Evolutionary conservation across 495 filamentous ascomycete species (phyloP).

Genomic region (Xylaria intraflava): DNA sequence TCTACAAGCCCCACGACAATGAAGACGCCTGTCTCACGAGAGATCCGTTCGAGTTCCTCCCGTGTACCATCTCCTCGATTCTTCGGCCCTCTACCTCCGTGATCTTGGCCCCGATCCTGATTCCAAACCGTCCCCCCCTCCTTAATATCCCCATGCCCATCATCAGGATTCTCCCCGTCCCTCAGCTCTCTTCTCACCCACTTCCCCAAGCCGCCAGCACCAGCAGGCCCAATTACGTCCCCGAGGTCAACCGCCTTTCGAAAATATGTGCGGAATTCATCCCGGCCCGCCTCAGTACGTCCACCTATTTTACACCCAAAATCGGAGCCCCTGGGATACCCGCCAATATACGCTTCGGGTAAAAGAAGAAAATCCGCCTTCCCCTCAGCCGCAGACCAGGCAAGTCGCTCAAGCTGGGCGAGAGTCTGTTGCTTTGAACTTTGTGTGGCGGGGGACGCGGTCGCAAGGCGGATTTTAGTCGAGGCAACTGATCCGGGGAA

Average conservation of each 20-base stretch:
- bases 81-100: conserved; percentile 45
- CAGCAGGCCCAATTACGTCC: conserved; percentile 59
- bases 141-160: conserved; percentile 43
- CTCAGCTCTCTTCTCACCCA: conserved; percentile 64
- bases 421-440: conserved; percentile 60
- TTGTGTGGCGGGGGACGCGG: conserved; percentile 70
- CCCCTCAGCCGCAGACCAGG: conserved; percentile 41
- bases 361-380: conserved; percentile 75
- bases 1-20: conserved; percentile 76
- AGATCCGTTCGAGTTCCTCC: conserved; percentile 68
- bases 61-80: conserved; percentile 78
- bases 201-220: conserved; percentile 57
- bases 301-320: conserved; percentile 72
- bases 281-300: conserved; percentile 61
- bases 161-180: conserved; percentile 38
- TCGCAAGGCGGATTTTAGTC: conserved; percentile 58
- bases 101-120: conserved; percentile 45
- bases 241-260: conserved; percentile 73
- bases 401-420: conserved; percentile 51
- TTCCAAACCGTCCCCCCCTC: not conserved
- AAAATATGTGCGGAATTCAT: conserved; percentile 82
- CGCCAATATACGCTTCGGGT: conserved; percentile 89
- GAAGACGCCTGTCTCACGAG: conserved; percentile 71
- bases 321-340: conserved; percentile 77
- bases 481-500: conserved; percentile 2